phyloP scores from a whole-genome alignment of 2,329 filamentous ascomycete genomes.

The Akanthomyces lecanii region DNA sequence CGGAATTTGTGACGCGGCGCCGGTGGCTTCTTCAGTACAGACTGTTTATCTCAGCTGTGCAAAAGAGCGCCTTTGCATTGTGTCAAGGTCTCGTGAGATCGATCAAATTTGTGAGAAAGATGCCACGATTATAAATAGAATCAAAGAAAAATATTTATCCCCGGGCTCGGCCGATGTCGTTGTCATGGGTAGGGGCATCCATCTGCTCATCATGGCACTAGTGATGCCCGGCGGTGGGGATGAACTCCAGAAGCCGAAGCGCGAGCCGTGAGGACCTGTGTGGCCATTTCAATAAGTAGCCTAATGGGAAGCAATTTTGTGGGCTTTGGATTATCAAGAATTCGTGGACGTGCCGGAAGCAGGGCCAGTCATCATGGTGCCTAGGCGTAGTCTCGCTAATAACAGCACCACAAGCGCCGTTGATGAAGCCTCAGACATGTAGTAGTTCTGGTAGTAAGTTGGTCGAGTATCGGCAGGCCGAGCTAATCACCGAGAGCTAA shows the following conservation, averaged over 20 bases:
- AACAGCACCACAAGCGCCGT: background rate
- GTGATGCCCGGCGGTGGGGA: background rate
- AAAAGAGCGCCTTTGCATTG: background rate
- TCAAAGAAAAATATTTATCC: background rate
- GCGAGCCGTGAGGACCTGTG: slow-evolving; percentile 9
- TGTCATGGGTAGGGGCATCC: background rate
- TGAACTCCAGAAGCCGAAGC: slow-evolving; percentile 7
- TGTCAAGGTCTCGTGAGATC: background rate
- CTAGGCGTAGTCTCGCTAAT: background rate
- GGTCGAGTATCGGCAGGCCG: background rate
- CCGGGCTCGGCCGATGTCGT: slow-evolving; percentile 5
- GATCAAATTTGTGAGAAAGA: background rate
- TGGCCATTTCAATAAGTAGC: slow-evolving; percentile 1
- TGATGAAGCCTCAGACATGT: background rate
- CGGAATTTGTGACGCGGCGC: too few species aligned
- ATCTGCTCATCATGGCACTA: background rate
- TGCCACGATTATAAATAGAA: background rate
- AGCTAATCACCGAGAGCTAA: slow-evolving; percentile 4
- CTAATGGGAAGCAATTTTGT: background rate
- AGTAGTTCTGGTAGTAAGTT: background rate
- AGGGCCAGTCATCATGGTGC: too few species aligned
- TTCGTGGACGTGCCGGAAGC: background rate
- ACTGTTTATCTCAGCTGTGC: background rate
- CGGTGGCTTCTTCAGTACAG: background rate
- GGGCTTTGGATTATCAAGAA: slow-evolving; percentile 4